These are phyloP conservation scores for Penicillium sp. DNA, from an alignment of 2,329 filamentous ascomycete species.

Conservation along the genomic window DNA sequence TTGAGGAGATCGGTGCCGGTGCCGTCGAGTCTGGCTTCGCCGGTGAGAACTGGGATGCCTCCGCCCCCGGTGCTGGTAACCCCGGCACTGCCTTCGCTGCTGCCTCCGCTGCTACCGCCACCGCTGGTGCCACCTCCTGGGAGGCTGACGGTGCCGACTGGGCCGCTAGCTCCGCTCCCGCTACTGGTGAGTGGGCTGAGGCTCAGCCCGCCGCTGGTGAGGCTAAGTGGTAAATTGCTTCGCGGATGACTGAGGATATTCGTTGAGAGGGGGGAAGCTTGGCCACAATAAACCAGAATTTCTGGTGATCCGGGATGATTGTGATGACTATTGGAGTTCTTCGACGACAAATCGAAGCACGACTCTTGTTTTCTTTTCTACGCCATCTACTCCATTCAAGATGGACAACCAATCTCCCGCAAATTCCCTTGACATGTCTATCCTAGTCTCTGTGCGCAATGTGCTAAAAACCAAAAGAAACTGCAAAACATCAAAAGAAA, in stretches of 20 bases:
- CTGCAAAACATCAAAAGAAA: slow-evolving; percentile 38
- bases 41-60: slow-evolving; percentile 80
- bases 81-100: slow-evolving; percentile 67
- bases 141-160: slow-evolving; percentile 59
- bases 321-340: slow-evolving; percentile 17
- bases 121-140: slow-evolving; percentile 61
- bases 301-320: slow-evolving; percentile 28
- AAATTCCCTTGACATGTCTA: slow-evolving; percentile 41
- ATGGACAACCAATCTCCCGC: slow-evolving; percentile 23
- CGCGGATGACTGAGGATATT: slow-evolving; percentile 29
- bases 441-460: slow-evolving; percentile 41
- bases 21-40: slow-evolving; percentile 79
- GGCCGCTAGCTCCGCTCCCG: slow-evolving; percentile 49
- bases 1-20: slow-evolving; percentile 78
- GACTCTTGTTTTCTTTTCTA: slow-evolving; percentile 27
- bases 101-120: slow-evolving; percentile 63
- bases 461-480: slow-evolving; percentile 32
- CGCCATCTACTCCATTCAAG: slow-evolving; percentile 21
- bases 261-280: slow-evolving; percentile 30
- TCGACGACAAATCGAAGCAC: slow-evolving; percentile 18
- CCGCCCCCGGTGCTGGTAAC: slow-evolving; percentile 61
- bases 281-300: slow-evolving; percentile 22
- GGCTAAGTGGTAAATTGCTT: slow-evolving; percentile 43
- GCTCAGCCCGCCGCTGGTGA: slow-evolving; percentile 31
- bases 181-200: slow-evolving; percentile 45